Percentiles rank a stretch among this genome's conserved stretches.
Conservation (phyloP, 1,284 basidiomycete species). For the Puccinia coronata region DNA sequence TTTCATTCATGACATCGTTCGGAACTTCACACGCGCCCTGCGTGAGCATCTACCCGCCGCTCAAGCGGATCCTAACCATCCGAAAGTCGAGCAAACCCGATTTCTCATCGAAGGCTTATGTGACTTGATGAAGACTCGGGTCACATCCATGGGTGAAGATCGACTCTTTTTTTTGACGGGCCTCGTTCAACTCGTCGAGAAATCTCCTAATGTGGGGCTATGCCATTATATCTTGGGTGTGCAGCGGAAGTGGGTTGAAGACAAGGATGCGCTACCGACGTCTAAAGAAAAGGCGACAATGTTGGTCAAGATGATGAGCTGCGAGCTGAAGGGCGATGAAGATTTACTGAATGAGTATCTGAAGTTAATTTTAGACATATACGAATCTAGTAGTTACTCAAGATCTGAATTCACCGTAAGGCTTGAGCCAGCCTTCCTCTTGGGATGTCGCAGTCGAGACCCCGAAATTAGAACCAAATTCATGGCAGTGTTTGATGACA, state of each 20-base stretch:
- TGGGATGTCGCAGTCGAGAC: constrained; percentile 86
- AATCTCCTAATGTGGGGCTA: constrained; percentile 79
- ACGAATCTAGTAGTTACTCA: constrained; percentile 79
- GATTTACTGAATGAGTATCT: constrained; percentile 80
- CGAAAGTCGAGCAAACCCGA: constrained; percentile 55
- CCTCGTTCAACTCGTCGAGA: constrained; percentile 81
- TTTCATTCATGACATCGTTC: constrained; percentile 76
- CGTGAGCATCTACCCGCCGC: constrained; percentile 78
- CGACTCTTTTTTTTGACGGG: constrained; percentile 70
- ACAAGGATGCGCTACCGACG: constrained; percentile 75
- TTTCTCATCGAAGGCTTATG: constrained; percentile 63
- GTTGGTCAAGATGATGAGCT: constrained; percentile 84
- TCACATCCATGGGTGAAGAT: constrained; percentile 64
- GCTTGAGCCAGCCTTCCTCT: constrained; percentile 87
- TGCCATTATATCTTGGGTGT: constrained; percentile 86
- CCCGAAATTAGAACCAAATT: constrained; percentile 78
- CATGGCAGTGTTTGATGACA: constrained; percentile 85
- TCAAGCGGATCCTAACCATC: constrained; percentile 57
- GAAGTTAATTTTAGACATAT: constrained; percentile 90
- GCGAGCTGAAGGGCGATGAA: constrained; percentile 72
- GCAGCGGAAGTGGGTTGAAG: constrained; percentile 82
- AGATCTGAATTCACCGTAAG: constrained; percentile 92
- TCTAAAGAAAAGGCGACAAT: constrained; percentile 94
- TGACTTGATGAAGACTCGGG: constrained; percentile 63
- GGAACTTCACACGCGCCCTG: constrained; percentile 78